These are phyloP conservation scores for Chenopodium suecicum DNA, from an alignment of 148 eudicot species.

Conservation along the genomic window DNA sequence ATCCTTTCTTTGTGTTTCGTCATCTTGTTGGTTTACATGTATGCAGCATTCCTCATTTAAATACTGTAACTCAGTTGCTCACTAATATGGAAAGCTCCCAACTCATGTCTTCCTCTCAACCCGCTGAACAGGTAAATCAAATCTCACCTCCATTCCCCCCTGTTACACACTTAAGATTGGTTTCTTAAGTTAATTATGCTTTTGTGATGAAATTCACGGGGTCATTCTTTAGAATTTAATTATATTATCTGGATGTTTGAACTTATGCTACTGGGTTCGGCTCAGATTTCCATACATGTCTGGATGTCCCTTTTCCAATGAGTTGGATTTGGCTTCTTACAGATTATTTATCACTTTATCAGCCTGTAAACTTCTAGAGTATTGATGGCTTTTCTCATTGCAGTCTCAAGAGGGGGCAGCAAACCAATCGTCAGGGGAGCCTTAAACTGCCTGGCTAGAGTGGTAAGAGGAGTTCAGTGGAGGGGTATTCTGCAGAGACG, in stretches of 20 bases:
- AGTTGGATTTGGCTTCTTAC: neutral
- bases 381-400: neutral
- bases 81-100: constrained; percentile 76
- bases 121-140: constrained; percentile 44
- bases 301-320: neutral
- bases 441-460: neutral
- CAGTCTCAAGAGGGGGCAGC: constrained; percentile 2
- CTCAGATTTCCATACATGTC: neutral
- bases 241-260: neutral
- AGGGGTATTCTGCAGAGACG: neutral
- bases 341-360: neutral
- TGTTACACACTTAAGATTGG: neutral
- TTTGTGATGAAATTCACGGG: neutral
- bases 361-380: neutral
- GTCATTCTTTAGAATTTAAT: neutral
- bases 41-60: constrained; percentile 74
- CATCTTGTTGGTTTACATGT: neutral
- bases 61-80: constrained; percentile 73
- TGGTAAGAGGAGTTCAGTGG: neutral
- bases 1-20: neutral
- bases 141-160: neutral
- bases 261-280: neutral
- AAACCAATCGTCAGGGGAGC: neutral
- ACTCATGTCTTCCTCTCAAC: constrained; percentile 56
- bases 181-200: neutral